A percentile compares a stretch with the other conserved stretches of the same genome.
Conservation (phyloP, 441 rosid species). For the Pelargonium cotyledonis region DNA sequence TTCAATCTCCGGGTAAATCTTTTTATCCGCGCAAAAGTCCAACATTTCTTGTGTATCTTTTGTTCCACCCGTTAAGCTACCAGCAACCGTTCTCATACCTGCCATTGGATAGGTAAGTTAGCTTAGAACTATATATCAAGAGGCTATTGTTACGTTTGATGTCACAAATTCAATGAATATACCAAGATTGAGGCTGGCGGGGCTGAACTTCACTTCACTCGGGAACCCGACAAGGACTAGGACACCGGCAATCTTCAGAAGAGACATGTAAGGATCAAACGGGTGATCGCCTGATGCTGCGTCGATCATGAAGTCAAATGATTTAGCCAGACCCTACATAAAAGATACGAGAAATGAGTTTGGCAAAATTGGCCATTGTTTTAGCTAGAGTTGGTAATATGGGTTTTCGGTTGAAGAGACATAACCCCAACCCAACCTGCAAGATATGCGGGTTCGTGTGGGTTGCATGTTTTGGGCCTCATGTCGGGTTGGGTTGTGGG, state of each 20-base stretch:
- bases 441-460: no score
- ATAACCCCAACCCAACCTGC: no score
- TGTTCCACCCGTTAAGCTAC: slow-evolving; percentile 10
- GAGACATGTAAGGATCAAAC: slow-evolving; percentile 17
- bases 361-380: no score
- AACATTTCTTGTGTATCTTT: slow-evolving; percentile 17
- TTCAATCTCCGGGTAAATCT: slow-evolving; percentile 14
- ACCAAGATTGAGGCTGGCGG: slow-evolving; percentile 10
- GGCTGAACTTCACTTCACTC: slow-evolving; percentile 18
- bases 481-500: no score
- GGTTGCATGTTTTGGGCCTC: no score
- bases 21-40: slow-evolving; percentile 17
- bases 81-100: slow-evolving; percentile 14
- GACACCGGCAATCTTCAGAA: slow-evolving; percentile 15
- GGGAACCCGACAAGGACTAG: slow-evolving; percentile 17
- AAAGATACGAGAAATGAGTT: background rate
- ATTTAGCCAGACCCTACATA: slow-evolving; percentile 11
- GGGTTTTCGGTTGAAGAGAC: no score
- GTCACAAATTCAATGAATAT: background rate
- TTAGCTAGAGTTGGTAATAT: no score
- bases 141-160: background rate
- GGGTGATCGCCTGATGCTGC: slow-evolving; percentile 17
- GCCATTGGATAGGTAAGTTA: background rate
- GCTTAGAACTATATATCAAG: background rate
- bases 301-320: slow-evolving; percentile 20